Base-by-base conservation (phyloP, 2,329 filamentous ascomycete species). In the Ceratocystis variospora region DNA sequence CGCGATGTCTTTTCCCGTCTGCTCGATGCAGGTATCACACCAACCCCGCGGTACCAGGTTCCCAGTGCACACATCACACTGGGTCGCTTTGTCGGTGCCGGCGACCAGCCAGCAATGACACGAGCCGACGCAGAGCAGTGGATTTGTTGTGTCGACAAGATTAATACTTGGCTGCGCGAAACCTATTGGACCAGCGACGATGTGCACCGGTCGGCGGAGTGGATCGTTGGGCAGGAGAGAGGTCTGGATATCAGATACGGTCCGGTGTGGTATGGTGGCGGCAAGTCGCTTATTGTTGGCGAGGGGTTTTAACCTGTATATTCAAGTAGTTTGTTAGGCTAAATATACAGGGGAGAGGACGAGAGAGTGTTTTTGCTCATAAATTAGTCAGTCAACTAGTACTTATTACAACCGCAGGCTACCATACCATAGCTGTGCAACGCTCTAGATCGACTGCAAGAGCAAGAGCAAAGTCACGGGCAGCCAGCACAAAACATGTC, bases 41-140 rank as follows among this genome's bases (percentile, higher is more conserved):
- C 88, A 64, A 59, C 55, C 5, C 44, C 66, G 15, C 81, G 93
- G 67, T 97, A 96, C 73, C 86, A 92, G 28, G 90, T 96, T 1
- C 92, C 92, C 1, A 93, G 88, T 61, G 90, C 90, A 17, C 93
- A 97, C 77, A 82, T 96, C 72, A 96, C 93, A 0, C 82, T 97
- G 67, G 92, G 83, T 0, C 81, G 93, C 2, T 96, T 94, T 73
- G 81, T 96, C 55, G 63, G 66, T 6, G 10, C n/a, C 8, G 25
- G 50, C 25, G 22, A 37, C 37, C 37, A 41, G 59, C 28, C 25
- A 19, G 15, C 6, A 8, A 67, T 67, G 1, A 28, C 44, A 1
- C 81, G 80, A 8, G 81, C 84, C 50, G 77, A 80, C 12, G 89
- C 92, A 69, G 83, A 86, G 71, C 79, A 80, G 46, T 87, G 92